Evolutionary conservation across 2,329 filamentous ascomycete species (phyloP).

Genomic region (Harringtonia lauricola): DNA sequence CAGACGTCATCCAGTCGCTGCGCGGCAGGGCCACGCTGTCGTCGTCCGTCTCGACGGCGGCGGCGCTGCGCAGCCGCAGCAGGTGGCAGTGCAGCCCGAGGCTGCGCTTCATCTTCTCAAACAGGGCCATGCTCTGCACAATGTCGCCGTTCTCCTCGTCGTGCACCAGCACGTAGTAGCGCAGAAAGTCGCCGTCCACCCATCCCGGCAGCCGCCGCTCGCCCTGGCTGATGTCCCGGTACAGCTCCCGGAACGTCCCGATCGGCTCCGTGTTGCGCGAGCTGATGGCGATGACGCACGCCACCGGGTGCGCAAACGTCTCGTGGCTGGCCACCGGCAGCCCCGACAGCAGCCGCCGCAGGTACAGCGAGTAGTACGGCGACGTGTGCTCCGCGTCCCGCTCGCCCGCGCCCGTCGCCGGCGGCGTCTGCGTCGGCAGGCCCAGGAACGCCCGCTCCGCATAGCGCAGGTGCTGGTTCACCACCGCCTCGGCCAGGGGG

Average conservation of each 20-base stretch:
- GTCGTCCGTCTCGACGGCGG: conserved; percentile 82
- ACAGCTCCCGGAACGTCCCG: conserved; percentile 74
- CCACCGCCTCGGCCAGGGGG: conserved; percentile 64
- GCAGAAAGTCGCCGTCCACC: conserved; percentile 83
- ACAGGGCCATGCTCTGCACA: conserved; percentile 74
- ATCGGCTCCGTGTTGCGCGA: conserved; percentile 76
- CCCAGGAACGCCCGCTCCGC: conserved; percentile 50
- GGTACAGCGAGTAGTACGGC: conserved; percentile 75
- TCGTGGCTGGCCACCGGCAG: conserved; percentile 74
- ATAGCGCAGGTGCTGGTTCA: conserved; percentile 68
- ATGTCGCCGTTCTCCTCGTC: conserved; percentile 96
- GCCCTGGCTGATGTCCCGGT: conserved; percentile 72
- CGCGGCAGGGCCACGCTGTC: conserved; percentile 73
- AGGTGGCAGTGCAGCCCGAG: conserved; percentile 93
- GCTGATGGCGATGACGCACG: conserved; percentile 89
- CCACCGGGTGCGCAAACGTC: conserved; percentile 89
- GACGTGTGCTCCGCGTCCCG: conserved; percentile 46
- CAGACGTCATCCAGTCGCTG: conserved; percentile 81
- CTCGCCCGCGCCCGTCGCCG: conserved; percentile 21
- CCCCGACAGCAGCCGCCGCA: conserved; percentile 73
- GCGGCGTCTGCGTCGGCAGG: conserved; percentile 12
- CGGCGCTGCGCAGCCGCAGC: conserved; percentile 70
- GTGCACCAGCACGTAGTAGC: conserved; percentile 93
- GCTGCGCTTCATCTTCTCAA: conserved; percentile 99
- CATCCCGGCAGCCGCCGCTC: conserved; percentile 65